These are phyloP conservation scores for Calonectria honghensis DNA, from an alignment of 2,329 filamentous ascomycete species.

Conservation along the genomic window DNA sequence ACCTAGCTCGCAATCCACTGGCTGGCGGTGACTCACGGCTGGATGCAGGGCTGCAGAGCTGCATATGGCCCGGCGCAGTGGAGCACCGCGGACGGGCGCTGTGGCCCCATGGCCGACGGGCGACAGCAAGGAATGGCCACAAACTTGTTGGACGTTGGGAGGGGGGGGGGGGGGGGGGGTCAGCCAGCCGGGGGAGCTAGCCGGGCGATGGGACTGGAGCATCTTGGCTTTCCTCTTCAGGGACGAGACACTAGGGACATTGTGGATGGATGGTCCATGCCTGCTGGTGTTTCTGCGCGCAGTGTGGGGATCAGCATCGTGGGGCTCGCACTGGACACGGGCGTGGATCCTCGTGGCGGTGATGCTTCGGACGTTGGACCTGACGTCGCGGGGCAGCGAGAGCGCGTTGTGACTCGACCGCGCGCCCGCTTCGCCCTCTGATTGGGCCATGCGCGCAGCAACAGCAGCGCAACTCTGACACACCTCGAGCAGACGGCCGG, in stretches of 20 bases:
- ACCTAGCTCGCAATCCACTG: constrained; percentile 50
- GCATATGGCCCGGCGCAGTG: constrained; percentile 42
- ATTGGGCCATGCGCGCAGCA: constrained; percentile 44
- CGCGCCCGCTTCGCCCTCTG: constrained; percentile 45
- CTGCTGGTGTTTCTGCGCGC: constrained; percentile 20
- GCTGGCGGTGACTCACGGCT: constrained; percentile 53
- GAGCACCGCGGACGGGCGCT: constrained; percentile 21
- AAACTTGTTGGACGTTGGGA: constrained; percentile 13
- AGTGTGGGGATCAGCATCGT: constrained; percentile 22
- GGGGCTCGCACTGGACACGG: constrained; percentile 20
- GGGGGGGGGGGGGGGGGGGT: background rate
- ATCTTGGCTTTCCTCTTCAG: constrained; percentile 17
- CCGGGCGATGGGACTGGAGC: constrained; percentile 25
- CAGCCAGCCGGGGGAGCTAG: constrained; percentile 20
- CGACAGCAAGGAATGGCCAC: constrained; percentile 16
- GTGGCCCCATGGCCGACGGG: constrained; percentile 25
- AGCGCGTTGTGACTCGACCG: constrained; percentile 51
- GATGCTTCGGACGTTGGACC: constrained; percentile 33
- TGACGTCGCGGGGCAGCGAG: constrained; percentile 37
- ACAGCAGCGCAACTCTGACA: constrained; percentile 21
- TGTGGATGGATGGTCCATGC: constrained; percentile 19
- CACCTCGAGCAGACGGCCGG: constrained; percentile 3
- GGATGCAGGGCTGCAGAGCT: constrained; percentile 37
- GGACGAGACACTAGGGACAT: constrained; percentile 9
- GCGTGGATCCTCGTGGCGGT: constrained; percentile 41